Conservation (phyloP, 129 eudicot genomes). For the Apium graveolens region DNA sequence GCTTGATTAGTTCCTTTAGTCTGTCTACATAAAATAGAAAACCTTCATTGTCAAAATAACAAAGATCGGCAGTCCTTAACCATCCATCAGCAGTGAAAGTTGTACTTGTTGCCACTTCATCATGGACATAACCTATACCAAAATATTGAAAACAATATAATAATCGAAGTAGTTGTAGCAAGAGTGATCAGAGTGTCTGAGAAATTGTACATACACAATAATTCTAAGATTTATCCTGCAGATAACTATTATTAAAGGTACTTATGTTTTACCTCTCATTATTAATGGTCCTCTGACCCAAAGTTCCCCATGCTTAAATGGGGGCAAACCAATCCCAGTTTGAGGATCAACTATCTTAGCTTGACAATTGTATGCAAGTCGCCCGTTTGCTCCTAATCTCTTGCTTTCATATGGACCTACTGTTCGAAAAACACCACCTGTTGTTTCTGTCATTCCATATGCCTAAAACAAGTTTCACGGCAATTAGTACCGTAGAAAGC, state of each 20-base stretch:
- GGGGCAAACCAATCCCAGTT: slow-evolving; percentile 43
- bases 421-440: slow-evolving; percentile 36
- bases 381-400: slow-evolving; percentile 35
- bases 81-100: slow-evolving; percentile 35
- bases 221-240: neutral
- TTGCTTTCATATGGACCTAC: slow-evolving; percentile 31
- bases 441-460: slow-evolving; percentile 59
- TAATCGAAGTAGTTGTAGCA: neutral
- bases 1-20: slow-evolving; percentile 46
- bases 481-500: neutral
- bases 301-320: slow-evolving; percentile 54
- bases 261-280: slow-evolving; percentile 51
- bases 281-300: slow-evolving; percentile 60
- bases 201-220: neutral
- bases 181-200: neutral
- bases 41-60: slow-evolving; percentile 47
- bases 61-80: slow-evolving; percentile 50
- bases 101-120: slow-evolving; percentile 29
- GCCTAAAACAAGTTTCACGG: slow-evolving; percentile 24
- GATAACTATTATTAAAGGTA: neutral
- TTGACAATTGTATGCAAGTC: slow-evolving; percentile 31
- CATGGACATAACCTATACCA: slow-evolving; percentile 40
- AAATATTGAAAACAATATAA: neutral
- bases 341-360: slow-evolving; percentile 58
- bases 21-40: slow-evolving; percentile 43